phyloP scores from a whole-genome alignment of 768 basidiomycete species.

The Daedaleopsis nitida region DNA sequence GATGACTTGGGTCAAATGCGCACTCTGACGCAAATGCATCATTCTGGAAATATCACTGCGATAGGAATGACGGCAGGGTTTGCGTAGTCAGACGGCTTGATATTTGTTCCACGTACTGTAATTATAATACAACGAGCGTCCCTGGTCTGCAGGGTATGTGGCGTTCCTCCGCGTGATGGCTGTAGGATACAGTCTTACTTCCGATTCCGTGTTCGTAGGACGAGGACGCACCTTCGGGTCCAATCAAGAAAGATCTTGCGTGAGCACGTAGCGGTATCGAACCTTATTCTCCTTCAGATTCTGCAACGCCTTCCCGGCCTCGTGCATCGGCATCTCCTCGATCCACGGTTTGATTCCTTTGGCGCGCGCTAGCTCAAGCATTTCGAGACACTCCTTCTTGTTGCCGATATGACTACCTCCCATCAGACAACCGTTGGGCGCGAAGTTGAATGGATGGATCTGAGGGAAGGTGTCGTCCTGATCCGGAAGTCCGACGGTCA shows the following conservation, averaged over 20 bases:
- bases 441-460: constrained; percentile 34
- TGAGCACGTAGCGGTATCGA: constrained; percentile 57
- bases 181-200: not conserved
- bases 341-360: constrained; percentile 52
- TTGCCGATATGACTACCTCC: constrained; percentile 49
- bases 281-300: constrained; percentile 49
- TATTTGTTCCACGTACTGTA: no score
- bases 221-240: no score
- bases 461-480: constrained; percentile 39
- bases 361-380: constrained; percentile 59
- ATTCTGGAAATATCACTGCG: no score
- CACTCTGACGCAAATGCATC: no score
- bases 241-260: constrained; percentile 24
- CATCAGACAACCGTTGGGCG: constrained; percentile 24
- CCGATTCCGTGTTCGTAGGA: not conserved
- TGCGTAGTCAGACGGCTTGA: no score
- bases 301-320: constrained; percentile 49
- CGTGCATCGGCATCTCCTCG: constrained; percentile 47
- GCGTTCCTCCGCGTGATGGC: not conserved
- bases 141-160: no score
- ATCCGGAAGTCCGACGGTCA: constrained; percentile 61
- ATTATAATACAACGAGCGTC: no score
- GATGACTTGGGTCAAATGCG: no score
- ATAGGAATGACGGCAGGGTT: no score
- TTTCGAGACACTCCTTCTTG: constrained; percentile 58